Evolutionary conservation across 768 basidiomycete genomes (phyloP), one percentile per base, ranked within the genome.

Genomic region (Tylopilus sp.): DNA sequence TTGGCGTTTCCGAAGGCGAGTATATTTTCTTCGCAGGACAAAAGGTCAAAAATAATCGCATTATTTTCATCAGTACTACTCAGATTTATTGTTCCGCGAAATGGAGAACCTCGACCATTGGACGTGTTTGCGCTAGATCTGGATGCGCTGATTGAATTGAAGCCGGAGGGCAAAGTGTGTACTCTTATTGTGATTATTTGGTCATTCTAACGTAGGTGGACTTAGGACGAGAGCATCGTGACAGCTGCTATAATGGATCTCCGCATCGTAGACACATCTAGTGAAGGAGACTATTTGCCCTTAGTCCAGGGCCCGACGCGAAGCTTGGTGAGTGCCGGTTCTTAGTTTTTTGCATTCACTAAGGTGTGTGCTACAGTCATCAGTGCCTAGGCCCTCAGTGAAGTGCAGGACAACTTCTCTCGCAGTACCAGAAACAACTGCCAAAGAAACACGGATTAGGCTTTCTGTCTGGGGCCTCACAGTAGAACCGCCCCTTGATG

Each of bases 371-470:
- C 48, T 25, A 25, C 52, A 86, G 83, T 69, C 70, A 2, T 71
- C 72, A 1, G 53, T 71, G 17, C 68, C 79, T 10, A 77, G 71
- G 45, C 76, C 85, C 3, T 64, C 83, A 21, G 44, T 90, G 42
- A 82, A 85, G 51, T 66, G 87, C 17, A 76, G 79, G n/a, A 82
- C 93, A 61, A 75, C 76, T 10, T 92, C 93, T 0, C 62, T 82
- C 3, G 69, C 76, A 3, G 72, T 84, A 12, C 77, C 83, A 2
- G 81, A 77, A 49, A 79, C 83, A 0, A 75, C 73, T 1, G 74
- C 79, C n/a, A 95, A 95, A 71, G 88, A 93, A 65, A 91, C 90
- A 1, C 77, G 77, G 48, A 67, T 95, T 54, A 82, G 81, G 53
- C 53, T 89, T 17, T 77, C 79, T 9, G 60, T 90, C 15, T 79